phyloP scores from a whole-genome alignment of 140 eudicot genomes.

The Bidens hawaiensis region DNA sequence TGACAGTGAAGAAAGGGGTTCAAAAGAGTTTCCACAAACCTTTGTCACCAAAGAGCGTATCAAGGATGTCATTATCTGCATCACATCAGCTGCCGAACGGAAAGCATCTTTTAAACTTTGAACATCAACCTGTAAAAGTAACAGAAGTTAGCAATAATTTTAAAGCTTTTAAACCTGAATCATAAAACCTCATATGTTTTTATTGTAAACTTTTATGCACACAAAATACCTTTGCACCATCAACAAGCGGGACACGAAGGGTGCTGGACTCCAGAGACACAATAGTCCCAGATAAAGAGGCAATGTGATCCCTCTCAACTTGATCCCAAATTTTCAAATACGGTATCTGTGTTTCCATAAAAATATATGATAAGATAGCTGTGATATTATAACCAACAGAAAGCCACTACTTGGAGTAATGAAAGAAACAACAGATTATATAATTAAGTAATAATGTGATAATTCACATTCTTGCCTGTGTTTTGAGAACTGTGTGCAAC shows the following conservation, averaged over 20 bases:
- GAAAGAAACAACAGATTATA: background rate
- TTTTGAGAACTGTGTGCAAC: slow-evolving; percentile 57
- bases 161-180: background rate
- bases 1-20: background rate
- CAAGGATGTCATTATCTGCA: slow-evolving; percentile 70
- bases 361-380: background rate
- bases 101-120: slow-evolving; percentile 60
- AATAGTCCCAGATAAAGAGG: slow-evolving; percentile 55
- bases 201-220: no score
- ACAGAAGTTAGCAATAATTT: background rate
- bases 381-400: background rate
- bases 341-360: slow-evolving; percentile 43
- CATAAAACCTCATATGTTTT: slow-evolving; percentile 6
- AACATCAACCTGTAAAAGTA: slow-evolving; percentile 52
- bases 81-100: slow-evolving; percentile 68
- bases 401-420: background rate
- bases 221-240: slow-evolving; percentile 61
- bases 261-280: slow-evolving; percentile 71
- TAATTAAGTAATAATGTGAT: slow-evolving; percentile 1
- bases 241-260: slow-evolving; percentile 69
- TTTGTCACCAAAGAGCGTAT: slow-evolving; percentile 43
- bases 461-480: slow-evolving; percentile 56
- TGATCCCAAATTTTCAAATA: slow-evolving; percentile 66
- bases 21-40: slow-evolving; percentile 36
- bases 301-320: slow-evolving; percentile 48